A percentile compares a stretch with the other conserved stretches of the same genome.
These are phyloP conservation scores for Fraxinus velutina DNA, from an alignment of 305 asterid species.

Conservation along the genomic window DNA sequence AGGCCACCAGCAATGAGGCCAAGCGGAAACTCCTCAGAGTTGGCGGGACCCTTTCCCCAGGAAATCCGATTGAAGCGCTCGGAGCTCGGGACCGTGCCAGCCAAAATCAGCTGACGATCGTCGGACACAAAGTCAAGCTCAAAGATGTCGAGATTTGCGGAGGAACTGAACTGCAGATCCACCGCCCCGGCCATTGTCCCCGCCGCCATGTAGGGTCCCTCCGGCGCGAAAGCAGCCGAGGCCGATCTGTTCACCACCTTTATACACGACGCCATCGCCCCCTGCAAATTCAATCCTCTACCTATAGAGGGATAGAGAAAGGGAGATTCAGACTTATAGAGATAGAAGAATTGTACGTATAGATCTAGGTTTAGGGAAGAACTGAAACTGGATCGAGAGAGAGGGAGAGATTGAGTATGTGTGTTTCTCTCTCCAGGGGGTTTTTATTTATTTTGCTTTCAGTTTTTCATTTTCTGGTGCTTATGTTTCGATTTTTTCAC, in stretches of 20 bases:
- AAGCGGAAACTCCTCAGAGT: conserved; percentile 66
- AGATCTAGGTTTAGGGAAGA: conserved; percentile 14
- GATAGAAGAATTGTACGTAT: conserved; percentile 19
- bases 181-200: conserved; percentile 99
- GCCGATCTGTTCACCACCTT: conserved; percentile 95
- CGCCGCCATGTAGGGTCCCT: conserved; percentile 79
- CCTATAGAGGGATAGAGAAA: conserved; percentile 8
- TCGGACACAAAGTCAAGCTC: conserved; percentile 82
- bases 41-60: conserved; percentile 63
- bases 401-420: not conserved
- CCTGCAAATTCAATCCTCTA: conserved; percentile 26
- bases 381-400: conserved; percentile 37
- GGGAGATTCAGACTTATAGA: conserved; percentile 12
- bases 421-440: conserved; percentile 37
- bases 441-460: conserved; percentile 22
- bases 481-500: conserved; percentile 4
- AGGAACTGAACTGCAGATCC: conserved; percentile 92
- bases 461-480: conserved; percentile 25
- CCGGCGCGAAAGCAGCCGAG: conserved; percentile 90
- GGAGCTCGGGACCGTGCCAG: conserved; percentile 67
- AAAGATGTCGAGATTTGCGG: conserved; percentile 87
- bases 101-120: conserved; percentile 57
- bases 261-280: conserved; percentile 69
- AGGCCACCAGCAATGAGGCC: conserved; percentile 97
- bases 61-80: conserved; percentile 83